These are phyloP conservation scores for Suaeda aralocaspica DNA, from an alignment of 148 eudicot species.

Conservation along the genomic window DNA sequence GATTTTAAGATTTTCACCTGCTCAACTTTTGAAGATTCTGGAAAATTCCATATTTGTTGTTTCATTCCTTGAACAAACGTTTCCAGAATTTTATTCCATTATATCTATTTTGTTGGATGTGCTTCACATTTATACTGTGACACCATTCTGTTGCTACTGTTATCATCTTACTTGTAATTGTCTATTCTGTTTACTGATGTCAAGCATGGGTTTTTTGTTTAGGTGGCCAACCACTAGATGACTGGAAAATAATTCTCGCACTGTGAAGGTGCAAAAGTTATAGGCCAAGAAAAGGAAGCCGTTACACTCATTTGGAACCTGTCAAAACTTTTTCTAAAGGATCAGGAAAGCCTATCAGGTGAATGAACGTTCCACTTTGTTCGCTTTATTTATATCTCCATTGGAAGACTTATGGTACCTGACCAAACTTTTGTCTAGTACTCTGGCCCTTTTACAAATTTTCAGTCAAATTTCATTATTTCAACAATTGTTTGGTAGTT, in stretches of 20 bases:
- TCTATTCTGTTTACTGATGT: conserved; percentile 2
- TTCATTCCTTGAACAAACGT: neutral
- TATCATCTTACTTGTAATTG: neutral
- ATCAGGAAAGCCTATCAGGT: conserved; percentile 50
- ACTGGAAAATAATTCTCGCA: conserved; percentile 77
- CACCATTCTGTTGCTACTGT: neutral
- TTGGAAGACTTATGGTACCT: conserved; percentile 6
- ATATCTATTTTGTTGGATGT: neutral
- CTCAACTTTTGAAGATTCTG: neutral
- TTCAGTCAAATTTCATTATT: too few relatives aligned
- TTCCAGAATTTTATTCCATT: neutral
- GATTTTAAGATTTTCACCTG: neutral
- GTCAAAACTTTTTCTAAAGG: conserved; percentile 50
- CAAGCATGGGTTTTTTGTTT: conserved; percentile 23
- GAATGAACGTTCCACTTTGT: too few relatives aligned
- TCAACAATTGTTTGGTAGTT: too few relatives aligned
- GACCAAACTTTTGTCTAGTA: neutral
- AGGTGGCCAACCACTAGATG: conserved; percentile 78
- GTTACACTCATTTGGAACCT: conserved; percentile 60
- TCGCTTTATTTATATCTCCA: conserved; percentile 1
- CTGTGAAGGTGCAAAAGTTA: conserved; percentile 68
- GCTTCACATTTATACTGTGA: neutral
- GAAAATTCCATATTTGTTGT: neutral
- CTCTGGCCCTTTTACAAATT: too few relatives aligned
- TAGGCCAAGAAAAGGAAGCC: conserved; percentile 86